phyloP scores from a whole-genome alignment of 148 eudicot species.

The Mesembryanthemum crystallinum region DNA sequence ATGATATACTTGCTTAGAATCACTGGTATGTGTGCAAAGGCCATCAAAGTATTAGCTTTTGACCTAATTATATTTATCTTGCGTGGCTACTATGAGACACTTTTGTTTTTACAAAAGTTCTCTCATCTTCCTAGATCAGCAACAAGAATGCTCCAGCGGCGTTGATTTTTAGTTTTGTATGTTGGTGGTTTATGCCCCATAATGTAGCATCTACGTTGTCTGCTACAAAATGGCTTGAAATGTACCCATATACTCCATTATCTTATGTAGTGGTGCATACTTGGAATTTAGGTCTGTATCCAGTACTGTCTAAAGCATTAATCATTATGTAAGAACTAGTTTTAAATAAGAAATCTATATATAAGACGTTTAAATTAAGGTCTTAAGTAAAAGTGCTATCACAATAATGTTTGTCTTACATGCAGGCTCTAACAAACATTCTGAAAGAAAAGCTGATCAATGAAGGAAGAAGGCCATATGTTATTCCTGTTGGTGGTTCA shows the following conservation, averaged over 20 bases:
- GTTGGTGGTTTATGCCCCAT: too few species aligned
- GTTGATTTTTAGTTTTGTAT: too few species aligned
- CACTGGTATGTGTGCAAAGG: too few species aligned
- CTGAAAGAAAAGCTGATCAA: constrained; percentile 76
- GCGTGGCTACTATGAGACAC: too few species aligned
- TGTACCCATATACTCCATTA: neutral
- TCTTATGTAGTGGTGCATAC: neutral
- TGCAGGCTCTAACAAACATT: constrained; percentile 76
- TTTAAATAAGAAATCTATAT: neutral
- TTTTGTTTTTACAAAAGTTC: too few species aligned
- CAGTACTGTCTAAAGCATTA: neutral
- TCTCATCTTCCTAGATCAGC: too few species aligned
- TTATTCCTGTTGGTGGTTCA: constrained; percentile 98
- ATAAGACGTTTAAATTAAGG: neutral
- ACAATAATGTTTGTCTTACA: constrained; percentile 22
- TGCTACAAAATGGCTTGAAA: neutral
- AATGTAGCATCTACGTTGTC: neutral
- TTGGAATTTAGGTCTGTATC: neutral
- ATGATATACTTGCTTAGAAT: too few species aligned
- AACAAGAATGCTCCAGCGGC: too few species aligned
- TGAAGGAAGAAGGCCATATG: constrained; percentile 94
- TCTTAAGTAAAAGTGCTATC: neutral
- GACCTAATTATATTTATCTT: too few species aligned
- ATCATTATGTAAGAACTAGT: neutral
- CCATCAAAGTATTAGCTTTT: too few species aligned